A percentile compares a stretch with the other conserved stretches of the same genome.
phyloP scores from a whole-genome alignment of 495 filamentous ascomycete genomes.

The Penicillium taxi region DNA sequence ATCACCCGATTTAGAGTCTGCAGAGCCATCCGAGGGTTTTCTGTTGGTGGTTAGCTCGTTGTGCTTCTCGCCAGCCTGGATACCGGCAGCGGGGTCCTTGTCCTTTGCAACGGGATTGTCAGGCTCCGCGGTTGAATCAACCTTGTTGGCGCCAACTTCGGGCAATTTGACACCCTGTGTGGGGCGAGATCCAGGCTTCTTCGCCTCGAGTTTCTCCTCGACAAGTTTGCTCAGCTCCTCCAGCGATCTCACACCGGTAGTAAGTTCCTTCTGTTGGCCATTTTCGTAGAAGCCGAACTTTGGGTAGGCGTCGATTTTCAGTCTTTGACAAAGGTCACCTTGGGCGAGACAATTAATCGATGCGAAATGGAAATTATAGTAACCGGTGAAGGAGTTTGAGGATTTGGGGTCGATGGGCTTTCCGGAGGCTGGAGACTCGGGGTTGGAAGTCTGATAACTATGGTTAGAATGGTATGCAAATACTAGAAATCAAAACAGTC shows the following conservation, averaged over 20 bases:
- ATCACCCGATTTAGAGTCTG: constrained; percentile 22
- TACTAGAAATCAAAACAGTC: not conserved
- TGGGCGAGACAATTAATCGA: constrained; percentile 76
- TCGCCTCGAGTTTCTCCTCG: constrained; percentile 68
- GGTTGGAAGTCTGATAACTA: constrained; percentile 59
- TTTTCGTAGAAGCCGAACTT: constrained; percentile 76
- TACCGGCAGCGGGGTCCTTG: constrained; percentile 38
- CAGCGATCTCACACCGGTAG: constrained; percentile 55
- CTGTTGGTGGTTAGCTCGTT: constrained; percentile 33
- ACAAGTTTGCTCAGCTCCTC: constrained; percentile 55
- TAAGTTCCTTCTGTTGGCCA: constrained; percentile 56
- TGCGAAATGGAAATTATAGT: constrained; percentile 87
- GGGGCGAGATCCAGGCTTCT: constrained; percentile 71
- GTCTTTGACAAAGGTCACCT: constrained; percentile 60
- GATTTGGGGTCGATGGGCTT: constrained; percentile 40
- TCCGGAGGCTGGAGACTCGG: constrained; percentile 39
- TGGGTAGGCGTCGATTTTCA: constrained; percentile 61
- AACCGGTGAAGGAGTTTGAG: constrained; percentile 57
- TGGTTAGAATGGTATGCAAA: not conserved
- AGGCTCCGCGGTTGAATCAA: constrained; percentile 42
- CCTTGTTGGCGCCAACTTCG: constrained; percentile 44
- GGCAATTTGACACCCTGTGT: constrained; percentile 53
- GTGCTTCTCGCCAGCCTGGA: constrained; percentile 39
- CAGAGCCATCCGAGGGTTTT: constrained; percentile 19
- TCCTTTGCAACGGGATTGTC: constrained; percentile 42